Conservation (phyloP, 2,329 filamentous ascomycete genomes). For the Trichophyton mentagrophytes region DNA sequence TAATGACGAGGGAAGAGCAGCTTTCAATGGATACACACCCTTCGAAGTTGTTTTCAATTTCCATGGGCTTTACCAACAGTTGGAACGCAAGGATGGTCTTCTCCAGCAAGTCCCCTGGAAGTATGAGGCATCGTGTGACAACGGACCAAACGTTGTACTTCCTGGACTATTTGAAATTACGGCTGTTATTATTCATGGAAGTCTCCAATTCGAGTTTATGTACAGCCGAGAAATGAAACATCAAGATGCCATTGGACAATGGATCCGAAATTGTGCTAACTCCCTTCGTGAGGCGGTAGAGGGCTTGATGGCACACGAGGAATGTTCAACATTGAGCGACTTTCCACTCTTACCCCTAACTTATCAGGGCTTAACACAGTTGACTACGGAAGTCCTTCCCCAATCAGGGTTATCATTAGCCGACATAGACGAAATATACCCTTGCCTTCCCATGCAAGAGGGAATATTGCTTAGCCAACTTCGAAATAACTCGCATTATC, state of each 20-base stretch:
- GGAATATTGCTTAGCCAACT: conserved; percentile 12
- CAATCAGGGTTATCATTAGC: conserved; percentile 20
- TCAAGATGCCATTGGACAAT: conserved; percentile 31
- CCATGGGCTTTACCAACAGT: conserved; percentile 29
- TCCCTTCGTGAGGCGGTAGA: conserved; percentile 21
- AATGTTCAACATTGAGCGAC: conserved; percentile 30
- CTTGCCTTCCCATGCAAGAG: conserved; percentile 20
- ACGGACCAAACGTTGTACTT: conserved; percentile 33
- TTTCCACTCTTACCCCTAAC: conserved; percentile 33
- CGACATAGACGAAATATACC: conserved; percentile 20
- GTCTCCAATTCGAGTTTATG: conserved; percentile 39
- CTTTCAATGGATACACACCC: conserved; percentile 26
- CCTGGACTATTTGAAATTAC: conserved; percentile 43
- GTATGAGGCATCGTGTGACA: conserved; percentile 33
- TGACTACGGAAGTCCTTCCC: conserved; percentile 26
- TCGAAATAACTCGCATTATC: conserved; percentile 2
- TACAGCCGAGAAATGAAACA: conserved; percentile 39
- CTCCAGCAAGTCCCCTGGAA: conserved; percentile 34
- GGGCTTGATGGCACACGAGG: conserved; percentile 15
- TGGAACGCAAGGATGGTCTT: conserved; percentile 34
- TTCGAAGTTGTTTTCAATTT: conserved; percentile 34
- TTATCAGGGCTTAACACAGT: conserved; percentile 27
- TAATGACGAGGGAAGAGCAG: conserved; percentile 20
- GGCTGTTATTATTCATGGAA: conserved; percentile 36
- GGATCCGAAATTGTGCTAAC: conserved; percentile 30